Evolutionary conservation across 768 basidiomycete genomes (phyloP).

Genomic region (Lentinula sp.): DNA sequence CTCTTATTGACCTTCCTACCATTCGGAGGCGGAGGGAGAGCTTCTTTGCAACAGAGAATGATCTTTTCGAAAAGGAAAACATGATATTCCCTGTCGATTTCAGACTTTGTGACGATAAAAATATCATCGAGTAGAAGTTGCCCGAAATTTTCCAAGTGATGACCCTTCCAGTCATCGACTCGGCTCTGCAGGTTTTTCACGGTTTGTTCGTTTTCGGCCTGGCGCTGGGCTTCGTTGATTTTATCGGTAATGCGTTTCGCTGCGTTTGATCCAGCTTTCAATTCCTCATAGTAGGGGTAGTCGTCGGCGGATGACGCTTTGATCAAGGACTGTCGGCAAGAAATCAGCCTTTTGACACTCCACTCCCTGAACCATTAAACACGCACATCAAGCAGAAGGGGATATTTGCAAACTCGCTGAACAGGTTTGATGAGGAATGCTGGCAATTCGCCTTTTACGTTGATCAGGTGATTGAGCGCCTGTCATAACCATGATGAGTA

Average conservation of each 20-base stretch:
- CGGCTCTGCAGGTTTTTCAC: conserved; percentile 80
- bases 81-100: conserved; percentile 95
- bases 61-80: conserved; percentile 99
- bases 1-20: conserved; percentile 75
- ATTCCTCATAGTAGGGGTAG: conserved; percentile 72
- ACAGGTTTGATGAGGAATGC: conserved; percentile 98
- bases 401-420: conserved; percentile 98
- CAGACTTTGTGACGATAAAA: conserved; percentile 93
- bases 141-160: conserved; percentile 92
- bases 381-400: conserved; percentile 84
- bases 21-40: conserved; percentile 48
- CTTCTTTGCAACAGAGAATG: conserved; percentile 97
- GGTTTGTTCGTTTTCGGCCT: conserved; percentile 86
- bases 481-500: conserved; percentile 43
- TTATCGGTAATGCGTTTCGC: conserved; percentile 91
- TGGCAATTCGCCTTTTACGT: conserved; percentile 86
- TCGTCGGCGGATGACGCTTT: conserved; percentile 60
- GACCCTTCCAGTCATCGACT: conserved; percentile 99
- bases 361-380: background rate
- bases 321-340: conserved; percentile 52
- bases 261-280: conserved; percentile 77
- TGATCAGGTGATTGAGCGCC: conserved; percentile 81
- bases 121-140: conserved; percentile 91
- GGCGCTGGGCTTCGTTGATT: conserved; percentile 93
- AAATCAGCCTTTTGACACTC: conserved; percentile 4